These are phyloP conservation scores for Laetiporus sulphureus DNA, from an alignment of 1,284 basidiomycete genomes.

Conservation along the genomic window DNA sequence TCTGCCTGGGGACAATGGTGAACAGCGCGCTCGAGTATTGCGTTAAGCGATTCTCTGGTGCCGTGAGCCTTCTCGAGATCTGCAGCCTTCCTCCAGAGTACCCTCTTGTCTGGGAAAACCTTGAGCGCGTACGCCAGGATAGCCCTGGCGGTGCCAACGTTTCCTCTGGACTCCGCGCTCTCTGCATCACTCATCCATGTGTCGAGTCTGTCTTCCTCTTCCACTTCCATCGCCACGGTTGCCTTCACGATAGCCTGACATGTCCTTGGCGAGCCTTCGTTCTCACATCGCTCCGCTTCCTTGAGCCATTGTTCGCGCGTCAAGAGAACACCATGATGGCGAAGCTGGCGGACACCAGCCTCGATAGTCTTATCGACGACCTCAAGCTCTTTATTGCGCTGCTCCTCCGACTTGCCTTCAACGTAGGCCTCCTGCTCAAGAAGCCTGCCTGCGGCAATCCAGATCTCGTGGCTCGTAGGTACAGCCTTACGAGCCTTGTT, in stretches of 20 bases:
- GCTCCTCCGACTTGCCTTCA: conserved; percentile 43
- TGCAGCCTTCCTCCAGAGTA: conserved; percentile 86
- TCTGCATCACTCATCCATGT: conserved; percentile 95
- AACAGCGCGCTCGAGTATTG: conserved; percentile 78
- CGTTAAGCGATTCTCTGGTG: conserved; percentile 75
- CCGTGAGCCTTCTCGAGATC: conserved; percentile 91
- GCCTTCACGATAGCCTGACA: conserved; percentile 95
- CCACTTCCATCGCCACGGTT: conserved; percentile 89
- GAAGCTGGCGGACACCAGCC: conserved; percentile 72
- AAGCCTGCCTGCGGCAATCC: conserved; percentile 93
- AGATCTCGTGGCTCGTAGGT: conserved; percentile 96
- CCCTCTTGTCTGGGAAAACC: conserved; percentile 82
- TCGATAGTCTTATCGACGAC: conserved; percentile 87
- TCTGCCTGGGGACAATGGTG: conserved; percentile 91
- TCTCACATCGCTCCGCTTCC: conserved; percentile 91
- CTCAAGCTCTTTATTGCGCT: conserved; percentile 55
- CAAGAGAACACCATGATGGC: conserved; percentile 82
- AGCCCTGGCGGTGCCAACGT: conserved; percentile 79
- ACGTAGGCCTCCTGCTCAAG: conserved; percentile 75
- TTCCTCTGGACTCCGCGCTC: conserved; percentile 66
- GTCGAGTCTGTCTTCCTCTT: conserved; percentile 86
- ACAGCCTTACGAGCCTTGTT: conserved; percentile 94
- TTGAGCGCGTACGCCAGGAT: conserved; percentile 87
- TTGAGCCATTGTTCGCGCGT: conserved; percentile 94
- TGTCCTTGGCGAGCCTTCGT: conserved; percentile 79